phyloP scores from a whole-genome alignment of 2,329 filamentous ascomycete species.

The Aureobasidium sp. region DNA sequence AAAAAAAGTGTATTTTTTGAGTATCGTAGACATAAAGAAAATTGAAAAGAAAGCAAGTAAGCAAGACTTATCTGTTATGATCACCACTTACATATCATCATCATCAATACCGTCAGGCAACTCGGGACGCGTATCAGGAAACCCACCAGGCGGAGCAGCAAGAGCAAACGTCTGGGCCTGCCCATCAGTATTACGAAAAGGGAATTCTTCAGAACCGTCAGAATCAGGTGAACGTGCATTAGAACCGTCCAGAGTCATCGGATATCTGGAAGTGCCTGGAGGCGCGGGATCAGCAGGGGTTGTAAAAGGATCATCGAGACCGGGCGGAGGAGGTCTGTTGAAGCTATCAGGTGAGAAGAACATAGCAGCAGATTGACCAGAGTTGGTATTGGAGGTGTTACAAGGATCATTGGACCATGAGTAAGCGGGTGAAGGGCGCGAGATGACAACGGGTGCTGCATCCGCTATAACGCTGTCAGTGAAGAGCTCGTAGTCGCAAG shows the following conservation, averaged over 20 bases:
- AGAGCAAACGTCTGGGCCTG: background rate
- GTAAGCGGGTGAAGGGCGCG: background rate
- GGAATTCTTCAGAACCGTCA: background rate
- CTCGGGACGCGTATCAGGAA: background rate
- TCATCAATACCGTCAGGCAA: background rate
- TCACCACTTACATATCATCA: background rate
- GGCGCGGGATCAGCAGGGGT: background rate
- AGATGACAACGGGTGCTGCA: background rate
- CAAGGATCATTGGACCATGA: background rate
- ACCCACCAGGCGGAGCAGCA: background rate
- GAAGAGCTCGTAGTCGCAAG: background rate
- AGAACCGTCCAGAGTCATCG: background rate
- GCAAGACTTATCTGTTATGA: background rate
- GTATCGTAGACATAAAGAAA: background rate
- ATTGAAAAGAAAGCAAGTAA: background rate
- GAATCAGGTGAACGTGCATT: background rate
- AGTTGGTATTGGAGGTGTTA: background rate
- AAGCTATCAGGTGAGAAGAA: background rate
- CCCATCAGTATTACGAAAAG: background rate
- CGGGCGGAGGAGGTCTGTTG: background rate
- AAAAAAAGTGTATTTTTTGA: background rate
- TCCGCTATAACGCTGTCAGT: background rate
- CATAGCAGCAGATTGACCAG: background rate
- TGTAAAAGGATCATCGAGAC: background rate
- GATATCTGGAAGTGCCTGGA: background rate